Percentiles rank a stretch among this genome's conserved stretches.
These are phyloP conservation scores for Clitopilus passeckerianus DNA, from an alignment of 768 basidiomycete genomes.

Conservation along the genomic window DNA sequence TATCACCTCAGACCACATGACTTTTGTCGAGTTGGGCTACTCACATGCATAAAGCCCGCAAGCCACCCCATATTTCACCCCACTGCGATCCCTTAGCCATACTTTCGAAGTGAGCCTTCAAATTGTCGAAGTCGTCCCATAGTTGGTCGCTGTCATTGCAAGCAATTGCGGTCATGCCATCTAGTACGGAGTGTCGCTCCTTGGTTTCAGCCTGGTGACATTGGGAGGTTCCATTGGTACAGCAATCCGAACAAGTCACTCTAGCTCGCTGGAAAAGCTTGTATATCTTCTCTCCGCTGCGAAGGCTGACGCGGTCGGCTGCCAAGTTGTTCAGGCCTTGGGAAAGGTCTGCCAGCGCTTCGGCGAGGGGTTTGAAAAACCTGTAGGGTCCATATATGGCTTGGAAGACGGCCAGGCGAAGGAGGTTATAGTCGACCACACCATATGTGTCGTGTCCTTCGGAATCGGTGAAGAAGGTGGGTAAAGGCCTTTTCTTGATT, in stretches of 20 bases:
- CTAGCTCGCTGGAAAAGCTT: not conserved
- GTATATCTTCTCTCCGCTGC: not conserved
- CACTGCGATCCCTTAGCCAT: slow-evolving; percentile 19
- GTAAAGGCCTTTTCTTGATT: slow-evolving; percentile 25
- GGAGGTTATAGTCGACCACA: slow-evolving; percentile 27
- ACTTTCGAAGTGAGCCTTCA: slow-evolving; percentile 19
- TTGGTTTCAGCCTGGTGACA: not conserved
- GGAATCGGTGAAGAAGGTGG: slow-evolving; percentile 15
- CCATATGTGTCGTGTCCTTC: slow-evolving; percentile 22
- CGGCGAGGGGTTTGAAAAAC: slow-evolving; percentile 25
- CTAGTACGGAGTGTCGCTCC: not conserved
- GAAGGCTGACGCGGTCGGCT: not conserved
- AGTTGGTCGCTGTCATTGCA: slow-evolving; percentile 32
- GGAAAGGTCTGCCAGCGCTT: slow-evolving; percentile 26
- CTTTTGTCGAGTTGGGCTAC: slow-evolving; percentile 4
- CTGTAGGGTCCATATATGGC: slow-evolving; percentile 30
- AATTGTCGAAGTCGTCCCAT: slow-evolving; percentile 18
- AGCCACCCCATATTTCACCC: slow-evolving; percentile 24
- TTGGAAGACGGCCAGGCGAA: slow-evolving; percentile 24
- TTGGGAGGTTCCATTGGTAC: not conserved
- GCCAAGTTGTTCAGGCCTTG: not conserved
- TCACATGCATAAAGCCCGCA: slow-evolving; percentile 26
- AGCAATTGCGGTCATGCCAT: not conserved
- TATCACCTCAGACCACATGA: too few relatives aligned
- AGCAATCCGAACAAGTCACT: not conserved